Evolutionary conservation across 768 basidiomycete species (phyloP), one percentile per base, ranked within the genome.

Genomic region (Podaxis sp.): DNA sequence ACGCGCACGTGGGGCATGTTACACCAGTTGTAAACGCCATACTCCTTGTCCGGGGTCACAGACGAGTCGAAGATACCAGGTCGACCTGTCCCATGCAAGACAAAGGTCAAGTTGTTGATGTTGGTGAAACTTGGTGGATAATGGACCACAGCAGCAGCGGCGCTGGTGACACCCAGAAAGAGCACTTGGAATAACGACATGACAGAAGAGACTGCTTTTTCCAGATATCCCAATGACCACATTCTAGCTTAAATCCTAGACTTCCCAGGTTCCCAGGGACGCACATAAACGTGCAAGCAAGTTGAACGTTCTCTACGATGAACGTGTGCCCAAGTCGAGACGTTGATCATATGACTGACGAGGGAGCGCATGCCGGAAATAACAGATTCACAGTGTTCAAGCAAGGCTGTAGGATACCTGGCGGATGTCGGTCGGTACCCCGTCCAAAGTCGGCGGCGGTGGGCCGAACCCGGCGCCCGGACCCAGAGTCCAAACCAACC

Each of bases 1-100:
- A 56, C 51, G 57, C 80, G 70, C 0, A 79, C 79, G 70, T 82
- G 82, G 2, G 82, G 81, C 82, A 83, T 82, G 62, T 81, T 82
- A 54, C 82, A 82, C 80, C 80, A 81, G 61, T 81, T 81, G 59
- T 80, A 82, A 18, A 67, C 68, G 0, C 80, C 81, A 71, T 82
- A 82, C 7, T 63, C 62, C 2, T 70, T 57, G 38, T 76, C 65
- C 0, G 79, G 76, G 6, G 75, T 76, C 5, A 57, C 64, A 0
- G 80, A 81, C 0, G 76, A 79, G 60, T 69, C 73, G 66, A 73
- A 81, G 2, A 81, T 79, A 4, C 81, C 81, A 21, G 79, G 77
- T n/a, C 77, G 71, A 9, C 77, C 79, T 9, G 72, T 70, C 6
- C 79, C 79, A 62, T 70, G 70, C 23, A 82, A 57, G 2, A 65